phyloP scores from a whole-genome alignment of 352 stramenopile genomes.

The Phytopythium kandeliae region DNA sequence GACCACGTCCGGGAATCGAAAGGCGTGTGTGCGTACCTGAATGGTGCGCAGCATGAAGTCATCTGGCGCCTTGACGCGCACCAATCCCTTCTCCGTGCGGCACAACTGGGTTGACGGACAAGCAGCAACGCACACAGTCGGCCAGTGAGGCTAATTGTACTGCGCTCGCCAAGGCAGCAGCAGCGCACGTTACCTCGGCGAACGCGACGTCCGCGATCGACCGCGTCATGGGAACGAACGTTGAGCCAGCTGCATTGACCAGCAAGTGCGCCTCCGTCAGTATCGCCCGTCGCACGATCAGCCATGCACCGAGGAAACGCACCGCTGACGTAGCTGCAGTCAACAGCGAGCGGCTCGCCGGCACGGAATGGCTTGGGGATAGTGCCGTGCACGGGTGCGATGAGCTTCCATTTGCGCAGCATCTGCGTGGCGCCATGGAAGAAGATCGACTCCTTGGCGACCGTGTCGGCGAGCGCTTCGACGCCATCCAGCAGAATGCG shows the following conservation, averaged over 20 bases:
- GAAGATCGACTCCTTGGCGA: constrained; percentile 81
- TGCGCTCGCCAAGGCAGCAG: neutral
- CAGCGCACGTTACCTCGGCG: constrained; percentile 48
- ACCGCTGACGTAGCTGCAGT: constrained; percentile 84
- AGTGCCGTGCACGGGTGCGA: constrained; percentile 78
- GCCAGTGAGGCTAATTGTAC: too few species aligned
- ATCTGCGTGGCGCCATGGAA: constrained; percentile 78
- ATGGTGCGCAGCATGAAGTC: constrained; percentile 75
- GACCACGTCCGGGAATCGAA: too few species aligned
- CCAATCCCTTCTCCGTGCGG: constrained; percentile 73
- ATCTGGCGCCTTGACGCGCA: constrained; percentile 71
- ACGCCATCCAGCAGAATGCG: constrained; percentile 69
- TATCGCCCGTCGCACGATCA: too few species aligned
- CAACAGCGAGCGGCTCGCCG: constrained; percentile 73
- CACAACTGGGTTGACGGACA: constrained; percentile 35
- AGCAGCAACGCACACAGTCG: too few species aligned
- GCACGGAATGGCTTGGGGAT: constrained; percentile 85
- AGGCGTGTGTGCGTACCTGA: constrained; percentile 24
- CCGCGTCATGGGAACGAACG: constrained; percentile 62
- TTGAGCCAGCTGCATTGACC: constrained; percentile 49
- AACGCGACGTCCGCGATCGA: constrained; percentile 76
- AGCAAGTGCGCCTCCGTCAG: too few species aligned
- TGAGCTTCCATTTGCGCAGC: constrained; percentile 83
- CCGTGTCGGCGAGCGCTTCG: constrained; percentile 56
- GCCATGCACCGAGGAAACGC: neutral